Base-by-base conservation (phyloP, 805 yeast genomes). In the Barnettozyma pratensis region DNA sequence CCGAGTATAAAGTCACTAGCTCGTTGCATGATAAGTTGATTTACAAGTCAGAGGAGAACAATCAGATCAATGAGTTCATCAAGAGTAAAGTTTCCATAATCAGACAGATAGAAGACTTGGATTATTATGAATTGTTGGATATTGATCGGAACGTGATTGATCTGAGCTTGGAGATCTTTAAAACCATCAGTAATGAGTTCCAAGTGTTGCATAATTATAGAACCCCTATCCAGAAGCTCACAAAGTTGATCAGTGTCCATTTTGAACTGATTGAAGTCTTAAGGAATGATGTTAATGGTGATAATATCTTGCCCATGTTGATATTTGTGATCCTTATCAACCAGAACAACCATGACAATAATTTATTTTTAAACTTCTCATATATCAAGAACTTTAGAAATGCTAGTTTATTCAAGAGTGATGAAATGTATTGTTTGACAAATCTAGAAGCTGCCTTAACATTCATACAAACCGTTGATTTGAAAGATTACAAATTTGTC, bases 401-500 rank as follows among this genome's bases (percentile, higher is more conserved):
- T 27, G 39, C 45, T 4, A 31, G 40, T 1, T 46, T 43, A 6
- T 49, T 61, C 12, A 40, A 39, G 12, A 54, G 52, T 9, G 56
- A 60, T n/a, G 48, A 54, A 3, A 40, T 56, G 1, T 61, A 57
- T 44, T 56, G 60, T 28, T 45, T 61, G 12, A 61, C 64, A 4
- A 61, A 61, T 45, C 37, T 56, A 10, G 65, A 61, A 42, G 65
- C 65, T 9, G 51, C 64, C 9, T 48, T 61, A 39, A 48, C 53
- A 32, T 61, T 50, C 30, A 47, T 52, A 1, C 50, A 52, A 28
- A 34, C 51, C 3, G 42, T 57, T 10, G 49, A 54, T 4, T 39
- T 55, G 6, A 48, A 48, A 9, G 47, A 38, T 19, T 53, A 47
- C 32, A 47, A 54, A 6, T 32, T 50, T 11, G 19, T 19, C 2